These are phyloP conservation scores for Saxophila tyrrhenica DNA, from an alignment of 495 filamentous ascomycete genomes.

Conservation along the genomic window DNA sequence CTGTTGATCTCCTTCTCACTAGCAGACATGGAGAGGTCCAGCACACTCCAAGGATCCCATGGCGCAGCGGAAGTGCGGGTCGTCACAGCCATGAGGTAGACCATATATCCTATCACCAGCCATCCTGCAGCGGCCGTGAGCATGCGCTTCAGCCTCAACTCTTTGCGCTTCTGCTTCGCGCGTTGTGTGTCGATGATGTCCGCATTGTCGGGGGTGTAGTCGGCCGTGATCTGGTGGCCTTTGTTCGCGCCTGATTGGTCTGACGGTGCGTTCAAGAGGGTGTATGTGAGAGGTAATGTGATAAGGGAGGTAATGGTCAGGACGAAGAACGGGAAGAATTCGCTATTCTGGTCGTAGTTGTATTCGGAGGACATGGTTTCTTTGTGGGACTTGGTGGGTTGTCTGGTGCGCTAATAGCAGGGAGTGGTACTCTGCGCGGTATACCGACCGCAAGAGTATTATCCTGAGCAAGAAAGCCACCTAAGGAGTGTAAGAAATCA, in stretches of 20 bases:
- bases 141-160: constrained; percentile 79
- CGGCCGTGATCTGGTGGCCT: constrained; percentile 56
- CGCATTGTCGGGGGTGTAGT: constrained; percentile 69
- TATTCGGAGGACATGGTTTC: constrained; percentile 93
- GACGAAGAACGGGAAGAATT: constrained; percentile 99
- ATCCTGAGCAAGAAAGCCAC: too few relatives aligned
- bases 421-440: neutral
- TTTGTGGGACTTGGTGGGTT: constrained; percentile 15
- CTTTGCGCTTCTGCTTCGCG: constrained; percentile 78
- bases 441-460: too few relatives aligned
- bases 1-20: constrained; percentile 83
- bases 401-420: neutral
- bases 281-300: constrained; percentile 84
- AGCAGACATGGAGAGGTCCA: constrained; percentile 75
- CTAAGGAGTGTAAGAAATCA: too few relatives aligned
- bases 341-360: constrained; percentile 86
- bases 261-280: constrained; percentile 45
- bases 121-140: constrained; percentile 66
- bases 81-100: constrained; percentile 76
- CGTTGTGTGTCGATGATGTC: constrained; percentile 76
- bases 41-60: constrained; percentile 93
- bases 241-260: constrained; percentile 45
- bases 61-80: constrained; percentile 61
- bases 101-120: constrained; percentile 79
- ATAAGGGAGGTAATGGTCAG: constrained; percentile 78